Evolutionary conservation across 2,329 filamentous ascomycete species (phyloP), one percentile per base, ranked within the genome.

Genomic region (Parastagonospora nodorum): DNA sequence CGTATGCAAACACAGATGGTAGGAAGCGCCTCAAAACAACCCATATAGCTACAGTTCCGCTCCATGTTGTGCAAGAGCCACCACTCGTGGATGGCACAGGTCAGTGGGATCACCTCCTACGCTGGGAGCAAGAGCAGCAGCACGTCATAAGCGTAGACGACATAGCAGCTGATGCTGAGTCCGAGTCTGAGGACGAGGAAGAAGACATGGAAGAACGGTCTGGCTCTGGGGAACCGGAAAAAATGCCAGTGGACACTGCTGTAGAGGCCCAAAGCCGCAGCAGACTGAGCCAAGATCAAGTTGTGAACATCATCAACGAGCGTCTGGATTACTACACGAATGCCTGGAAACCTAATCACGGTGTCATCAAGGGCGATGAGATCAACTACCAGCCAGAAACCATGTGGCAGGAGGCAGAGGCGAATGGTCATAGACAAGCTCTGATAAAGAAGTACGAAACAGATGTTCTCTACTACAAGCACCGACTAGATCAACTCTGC

Each of bases 101-200:
- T 11, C 52, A 57, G 2, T 70, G 56, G 51, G 57, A 63, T 16
- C 63, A 81, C 44, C 50, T 69, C 7, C 57, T 75, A 2, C 42
- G 42, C 30, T 64, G 63, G 58, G 30, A 57, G 27, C 35, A 50
- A 8, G 29, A 35, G 4, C 24, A 24, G 10, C 40, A 42, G 42
- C 3, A 30, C 10, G 10, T 14, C 6, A 16, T 27, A 14, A 32
- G 38, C 1, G 16, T n/a, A 12, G 30, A 42, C n/a, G 48, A 58
- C 28, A 14, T 50, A 8, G 40, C 42, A 15, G 28, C 12, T 2
- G 52, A 53, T 1, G 56, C 56, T 5, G 45, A 57, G 1, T 43
- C 42, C 6, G 42, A 52, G 15, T 36, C 28, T 9, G 58, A 57
- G 8, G 55, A 61, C 2, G 42, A 57, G 6, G 19, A 39, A 5